phyloP scores from a whole-genome alignment of 768 basidiomycete genomes.

The Pleurotus giganteus region DNA sequence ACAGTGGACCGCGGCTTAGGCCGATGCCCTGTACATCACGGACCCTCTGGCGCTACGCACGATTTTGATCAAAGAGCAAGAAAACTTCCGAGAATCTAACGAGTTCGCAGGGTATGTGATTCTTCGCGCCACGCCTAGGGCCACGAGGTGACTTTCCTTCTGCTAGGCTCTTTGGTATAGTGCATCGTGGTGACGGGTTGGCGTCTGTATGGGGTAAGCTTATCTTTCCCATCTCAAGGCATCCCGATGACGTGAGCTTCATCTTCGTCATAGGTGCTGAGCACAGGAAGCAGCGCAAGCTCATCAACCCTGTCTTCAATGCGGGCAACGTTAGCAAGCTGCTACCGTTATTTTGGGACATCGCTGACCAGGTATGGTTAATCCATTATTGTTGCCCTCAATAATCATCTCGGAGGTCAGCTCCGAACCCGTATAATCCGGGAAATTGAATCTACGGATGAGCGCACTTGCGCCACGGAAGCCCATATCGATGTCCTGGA shows the following conservation, averaged over 20 bases:
- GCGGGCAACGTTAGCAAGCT: conserved; percentile 21
- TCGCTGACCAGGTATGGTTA: conserved; percentile 18
- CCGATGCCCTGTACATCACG: conserved; percentile 23
- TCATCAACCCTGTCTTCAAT: conserved; percentile 22
- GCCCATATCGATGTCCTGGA: conserved; percentile 17
- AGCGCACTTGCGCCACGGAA: background rate
- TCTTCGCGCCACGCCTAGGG: background rate
- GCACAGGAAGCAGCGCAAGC: conserved; percentile 24
- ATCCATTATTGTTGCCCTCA: background rate
- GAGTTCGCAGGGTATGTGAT: conserved; percentile 22
- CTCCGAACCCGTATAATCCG: background rate
- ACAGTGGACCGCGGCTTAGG: background rate
- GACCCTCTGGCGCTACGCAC: conserved; percentile 23
- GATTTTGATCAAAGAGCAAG: conserved; percentile 20
- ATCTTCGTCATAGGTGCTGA: conserved; percentile 20
- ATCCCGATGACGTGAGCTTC: background rate
- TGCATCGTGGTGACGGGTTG: conserved; percentile 22
- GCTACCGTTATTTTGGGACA: conserved; percentile 21
- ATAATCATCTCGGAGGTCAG: background rate
- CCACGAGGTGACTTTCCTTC: background rate
- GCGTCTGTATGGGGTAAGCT: conserved; percentile 22
- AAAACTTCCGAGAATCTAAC: conserved; percentile 21
- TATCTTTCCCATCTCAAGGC: background rate
- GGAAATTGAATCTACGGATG: background rate
- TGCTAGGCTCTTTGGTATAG: conserved; percentile 23